A percentile compares a stretch with the other conserved stretches of the same genome.
phyloP scores from a whole-genome alignment of 176 grass and related monocot genomes.

The Triticum monococcum region DNA sequence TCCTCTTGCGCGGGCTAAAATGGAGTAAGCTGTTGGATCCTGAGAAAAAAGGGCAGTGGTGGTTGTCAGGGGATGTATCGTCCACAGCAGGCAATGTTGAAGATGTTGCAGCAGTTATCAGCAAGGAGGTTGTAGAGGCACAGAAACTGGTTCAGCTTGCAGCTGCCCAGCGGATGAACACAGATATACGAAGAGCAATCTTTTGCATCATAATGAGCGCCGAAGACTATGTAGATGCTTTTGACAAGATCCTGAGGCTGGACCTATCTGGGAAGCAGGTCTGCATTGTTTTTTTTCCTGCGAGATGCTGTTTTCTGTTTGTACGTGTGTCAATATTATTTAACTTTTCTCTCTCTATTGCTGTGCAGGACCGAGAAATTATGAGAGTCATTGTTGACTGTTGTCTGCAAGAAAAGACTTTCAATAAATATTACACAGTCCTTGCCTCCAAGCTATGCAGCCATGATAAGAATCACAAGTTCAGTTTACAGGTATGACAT shows the following conservation, averaged over 20 bases:
- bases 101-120: constrained; percentile 56
- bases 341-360: constrained; percentile 14
- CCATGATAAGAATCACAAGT: constrained; percentile 96
- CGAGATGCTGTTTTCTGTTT: constrained; percentile 2
- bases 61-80: constrained; percentile 70
- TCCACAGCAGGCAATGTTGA: constrained; percentile 43
- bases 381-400: constrained; percentile 93
- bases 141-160: constrained; percentile 88
- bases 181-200: constrained; percentile 79
- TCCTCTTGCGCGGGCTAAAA: constrained; percentile 70
- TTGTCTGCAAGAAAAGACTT: constrained; percentile 92
- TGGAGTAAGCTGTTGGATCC: constrained; percentile 82
- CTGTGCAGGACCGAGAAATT: constrained; percentile 80
- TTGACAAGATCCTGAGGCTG: constrained; percentile 95
- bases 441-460: constrained; percentile 88
- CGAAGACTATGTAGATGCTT: constrained; percentile 89
- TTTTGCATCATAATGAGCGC: constrained; percentile 97
- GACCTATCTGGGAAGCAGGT: constrained; percentile 89
- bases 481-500: constrained; percentile 75
- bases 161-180: constrained; percentile 90
- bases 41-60: constrained; percentile 97
- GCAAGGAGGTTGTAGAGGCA: constrained; percentile 64
- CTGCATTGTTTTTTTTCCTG: background rate
- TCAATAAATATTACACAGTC: constrained; percentile 89
- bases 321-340: constrained; percentile 20